These are phyloP conservation scores for Exophiala sp. DNA, from an alignment of 2,329 filamentous ascomycete genomes.

Conservation along the genomic window DNA sequence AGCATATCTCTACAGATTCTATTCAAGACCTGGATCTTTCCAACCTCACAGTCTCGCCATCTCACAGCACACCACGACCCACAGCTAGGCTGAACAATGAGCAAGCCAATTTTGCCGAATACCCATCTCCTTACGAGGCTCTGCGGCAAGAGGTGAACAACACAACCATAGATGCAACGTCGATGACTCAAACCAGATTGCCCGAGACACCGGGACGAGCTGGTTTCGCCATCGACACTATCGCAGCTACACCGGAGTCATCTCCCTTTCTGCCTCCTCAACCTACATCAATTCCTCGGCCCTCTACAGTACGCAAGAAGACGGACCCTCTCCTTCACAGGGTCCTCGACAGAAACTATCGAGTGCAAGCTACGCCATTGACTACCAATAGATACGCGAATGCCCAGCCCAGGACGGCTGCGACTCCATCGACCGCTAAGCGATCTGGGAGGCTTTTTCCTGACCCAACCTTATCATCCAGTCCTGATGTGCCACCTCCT, in stretches of 20 bases:
- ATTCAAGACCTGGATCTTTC: slow-evolving; percentile 44
- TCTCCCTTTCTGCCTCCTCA: slow-evolving; percentile 50
- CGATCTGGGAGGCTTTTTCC: slow-evolving; percentile 18
- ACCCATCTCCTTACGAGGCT: slow-evolving; percentile 70
- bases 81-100: slow-evolving; percentile 31
- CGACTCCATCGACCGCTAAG: slow-evolving; percentile 32
- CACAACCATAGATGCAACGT: slow-evolving; percentile 39
- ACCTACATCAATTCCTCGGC: slow-evolving; percentile 41
- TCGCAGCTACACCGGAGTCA: slow-evolving; percentile 57
- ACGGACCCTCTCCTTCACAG: slow-evolving; percentile 77
- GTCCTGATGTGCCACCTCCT: slow-evolving; percentile 67
- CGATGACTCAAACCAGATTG: slow-evolving; percentile 32
- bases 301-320: slow-evolving; percentile 36
- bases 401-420: slow-evolving; percentile 22
- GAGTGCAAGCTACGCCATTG: slow-evolving; percentile 84
- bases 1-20: slow-evolving; percentile 30
- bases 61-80: slow-evolving; percentile 45
- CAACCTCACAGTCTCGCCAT: slow-evolving; percentile 39
- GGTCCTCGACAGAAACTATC: slow-evolving; percentile 92
- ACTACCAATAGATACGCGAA: slow-evolving; percentile 17
- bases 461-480: slow-evolving; percentile 51
- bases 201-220: slow-evolving; percentile 26
- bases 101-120: slow-evolving; percentile 50
- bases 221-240: slow-evolving; percentile 35
- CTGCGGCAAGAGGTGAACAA: slow-evolving; percentile 58